Evolutionary conservation across 2,329 filamentous ascomycete genomes (phyloP), one percentile per base, ranked within the genome.

Genomic region (Aureobasidium sp.): DNA sequence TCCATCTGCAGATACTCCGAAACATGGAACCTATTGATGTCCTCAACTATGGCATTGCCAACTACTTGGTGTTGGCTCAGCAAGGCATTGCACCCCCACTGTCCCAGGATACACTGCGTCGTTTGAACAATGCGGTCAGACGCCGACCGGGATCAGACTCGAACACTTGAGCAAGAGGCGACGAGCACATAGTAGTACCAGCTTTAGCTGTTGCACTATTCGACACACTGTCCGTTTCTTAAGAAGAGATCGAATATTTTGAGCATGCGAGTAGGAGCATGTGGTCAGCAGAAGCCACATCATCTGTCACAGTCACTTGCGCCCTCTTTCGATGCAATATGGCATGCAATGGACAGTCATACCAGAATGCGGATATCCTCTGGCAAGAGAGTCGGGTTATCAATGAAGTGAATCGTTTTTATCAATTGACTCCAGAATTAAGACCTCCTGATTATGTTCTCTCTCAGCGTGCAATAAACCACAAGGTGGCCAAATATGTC

Each of bases 1-100:
- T 79, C 48, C 74, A 72, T 63, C 62, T 74, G 44, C 66, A 75
- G 36, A 74, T 78, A 13, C 72, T 77, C 59, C 64, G 67, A 5
- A 67, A 74, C 37, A 65, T 77, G 21, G 69, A 69, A 41, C 74
- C 73, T 1, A 62, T 68, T 9, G 75, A 76, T 59, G 68, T 71
- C 10, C 72, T 77, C 59, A 69, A 73, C 5, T 73, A 78, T 61
- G 69, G 76, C 3, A 63, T 74, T 50, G 72, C 72, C 27, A 73
- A 74, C 47, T 74, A 74, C 63, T 68, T 71, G 53, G 65, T 69
- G 44, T 58, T 74, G 53, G 68, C 66, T 27, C 57, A 66, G 36
- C 69, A 71, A 63, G 70, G 71, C 4, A 73, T 74, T 42, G 72
- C 72, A 30, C 72, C 72, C 32, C 62, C 66, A 15, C 48, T 74